Conservation (phyloP, 2,329 filamentous ascomycete species). For the Fonsecaea pedrosoi region DNA sequence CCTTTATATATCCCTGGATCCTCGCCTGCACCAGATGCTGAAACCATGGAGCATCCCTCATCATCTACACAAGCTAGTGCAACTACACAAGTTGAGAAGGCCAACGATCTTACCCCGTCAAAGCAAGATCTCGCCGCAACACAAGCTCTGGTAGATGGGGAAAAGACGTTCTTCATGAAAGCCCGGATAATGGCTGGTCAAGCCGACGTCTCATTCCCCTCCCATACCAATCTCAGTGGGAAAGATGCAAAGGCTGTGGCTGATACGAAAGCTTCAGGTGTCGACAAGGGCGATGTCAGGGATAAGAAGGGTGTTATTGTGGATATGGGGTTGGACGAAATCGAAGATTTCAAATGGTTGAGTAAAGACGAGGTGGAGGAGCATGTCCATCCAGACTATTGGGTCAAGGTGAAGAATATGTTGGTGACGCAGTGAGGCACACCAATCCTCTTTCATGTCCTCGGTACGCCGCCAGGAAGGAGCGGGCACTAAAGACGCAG, state of each 20-base stretch:
- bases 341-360: conserved; percentile 89
- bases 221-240: conserved; percentile 2
- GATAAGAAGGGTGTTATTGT: conserved; percentile 12
- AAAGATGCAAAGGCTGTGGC: conserved; percentile 35
- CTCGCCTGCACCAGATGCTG: conserved; percentile 36
- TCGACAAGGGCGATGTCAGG: background rate
- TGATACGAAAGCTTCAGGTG: conserved; percentile 58
- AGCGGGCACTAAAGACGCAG: background rate
- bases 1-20: conserved; percentile 8
- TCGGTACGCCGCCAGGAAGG: background rate
- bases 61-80: background rate
- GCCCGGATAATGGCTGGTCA: conserved; percentile 97
- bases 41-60: background rate
- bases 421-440: conserved; percentile 71
- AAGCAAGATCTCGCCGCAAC: conserved; percentile 29
- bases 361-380: conserved; percentile 83
- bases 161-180: conserved; percentile 96
- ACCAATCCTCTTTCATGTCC: background rate
- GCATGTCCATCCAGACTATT: conserved; percentile 72
- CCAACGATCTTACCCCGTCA: conserved; percentile 13
- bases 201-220: conserved; percentile 66
- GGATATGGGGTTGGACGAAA: conserved; percentile 50
- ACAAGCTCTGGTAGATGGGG: conserved; percentile 60
- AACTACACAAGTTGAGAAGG: conserved; percentile 39
- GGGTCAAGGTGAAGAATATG: conserved; percentile 78